Conservation (phyloP, 352 stramenopile genomes). For the Pythium chondricola region DNA sequence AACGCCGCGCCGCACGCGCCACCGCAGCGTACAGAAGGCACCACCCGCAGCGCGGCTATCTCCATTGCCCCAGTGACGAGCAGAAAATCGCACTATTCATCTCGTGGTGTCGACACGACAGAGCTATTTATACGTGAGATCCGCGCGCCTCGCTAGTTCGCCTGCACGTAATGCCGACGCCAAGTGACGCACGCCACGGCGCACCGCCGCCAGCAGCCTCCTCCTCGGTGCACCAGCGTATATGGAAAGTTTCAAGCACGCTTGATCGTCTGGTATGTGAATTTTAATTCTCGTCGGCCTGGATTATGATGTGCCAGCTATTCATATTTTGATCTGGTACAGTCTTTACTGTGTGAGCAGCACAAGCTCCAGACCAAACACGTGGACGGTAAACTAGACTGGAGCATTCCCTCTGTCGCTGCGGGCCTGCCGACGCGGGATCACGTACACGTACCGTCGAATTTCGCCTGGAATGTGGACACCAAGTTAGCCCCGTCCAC, state of each 20-base stretch:
- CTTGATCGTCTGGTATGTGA: slow-evolving; percentile 25
- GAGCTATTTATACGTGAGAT: too few species aligned
- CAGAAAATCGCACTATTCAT: too few species aligned
- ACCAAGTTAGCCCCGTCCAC: not conserved
- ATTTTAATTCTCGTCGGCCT: not conserved
- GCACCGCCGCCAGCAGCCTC: too few species aligned
- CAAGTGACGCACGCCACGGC: too few species aligned
- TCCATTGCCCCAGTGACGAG: too few species aligned
- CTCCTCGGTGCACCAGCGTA: slow-evolving; percentile 26
- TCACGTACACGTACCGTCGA: slow-evolving; percentile 20
- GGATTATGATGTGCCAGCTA: not conserved
- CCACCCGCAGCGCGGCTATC: too few species aligned
- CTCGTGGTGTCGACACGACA: too few species aligned
- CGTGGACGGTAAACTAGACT: slow-evolving; percentile 43
- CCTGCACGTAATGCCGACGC: too few species aligned
- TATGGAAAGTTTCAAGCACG: slow-evolving; percentile 53
- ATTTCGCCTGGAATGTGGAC: slow-evolving; percentile 49
- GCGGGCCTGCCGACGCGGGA: slow-evolving; percentile 31
- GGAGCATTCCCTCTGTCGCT: slow-evolving; percentile 23
- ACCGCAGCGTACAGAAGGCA: too few species aligned
- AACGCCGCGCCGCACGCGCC: too few species aligned
- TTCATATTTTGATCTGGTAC: not conserved
- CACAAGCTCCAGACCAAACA: slow-evolving; percentile 38
- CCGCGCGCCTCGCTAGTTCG: too few species aligned
- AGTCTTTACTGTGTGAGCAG: slow-evolving; percentile 52